Base-by-base conservation (phyloP, 805 yeast genomes). In the Kazachstania martiniae region DNA sequence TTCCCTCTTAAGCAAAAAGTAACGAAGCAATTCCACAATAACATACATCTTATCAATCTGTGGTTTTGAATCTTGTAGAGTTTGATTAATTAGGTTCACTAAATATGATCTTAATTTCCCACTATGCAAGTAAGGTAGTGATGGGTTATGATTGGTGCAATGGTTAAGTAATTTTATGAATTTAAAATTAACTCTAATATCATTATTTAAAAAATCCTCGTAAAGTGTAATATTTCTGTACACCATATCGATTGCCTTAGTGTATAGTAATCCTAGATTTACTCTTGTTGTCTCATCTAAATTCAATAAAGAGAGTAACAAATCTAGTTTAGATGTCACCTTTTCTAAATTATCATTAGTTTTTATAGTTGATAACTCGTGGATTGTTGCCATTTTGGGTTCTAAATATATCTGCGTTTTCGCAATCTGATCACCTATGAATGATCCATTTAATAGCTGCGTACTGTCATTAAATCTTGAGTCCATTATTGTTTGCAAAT, bases 301-400 rank as follows among this genome's bases (percentile, higher is more conserved):
- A 22, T 40, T 40, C 18, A 48, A 21, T 12, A 49, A 27, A 12
- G 43, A 37, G 15, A 37, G 38, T 21, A 52, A 21, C 7, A 41
- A 29, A 38, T 52, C 56, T 28, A 53, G 27, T 28, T 49, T 50
- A 28, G 36, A 25, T 21, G 33, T 28, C 18, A 37, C 39, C 8
- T 27, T 18, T 12, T 25, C 28, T 4, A 18, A 17, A 12, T 15
- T 27, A 12, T 35, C 29, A 15, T 25, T 12, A 4, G 13, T 4
- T 8, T 34, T 12, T 12, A 34, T 15, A 8, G 35, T 36, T 21
- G 39, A n/a, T 25, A 49, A 21, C 1, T 32, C 35, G 16, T 35
- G 25, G 8, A 32, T 8, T 10, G 16, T 7, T 5, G n/a, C n/a
- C 4, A 8, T 10, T 6, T 29, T 19, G 8, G 28, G 21, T 10